Evolutionary conservation across 129 eudicot genomes (phyloP).

Genomic region (Dittrichia graveolens): DNA sequence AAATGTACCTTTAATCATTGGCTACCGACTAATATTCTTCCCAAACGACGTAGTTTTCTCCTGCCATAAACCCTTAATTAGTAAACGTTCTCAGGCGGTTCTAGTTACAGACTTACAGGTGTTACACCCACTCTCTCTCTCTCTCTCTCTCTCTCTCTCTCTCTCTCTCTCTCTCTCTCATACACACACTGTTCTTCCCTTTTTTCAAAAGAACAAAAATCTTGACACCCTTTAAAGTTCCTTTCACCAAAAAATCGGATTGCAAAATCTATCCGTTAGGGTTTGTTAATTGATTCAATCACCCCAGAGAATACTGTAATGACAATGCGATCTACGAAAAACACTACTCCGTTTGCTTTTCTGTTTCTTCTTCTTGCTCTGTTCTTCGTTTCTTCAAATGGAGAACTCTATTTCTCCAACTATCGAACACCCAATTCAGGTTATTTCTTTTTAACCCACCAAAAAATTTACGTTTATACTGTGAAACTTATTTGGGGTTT

Average conservation of each 20-base stretch:
- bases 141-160: background rate
- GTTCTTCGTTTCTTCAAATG: constrained; percentile 31
- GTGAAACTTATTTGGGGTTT: constrained; percentile 5
- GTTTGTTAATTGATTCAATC: background rate
- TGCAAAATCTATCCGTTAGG: background rate
- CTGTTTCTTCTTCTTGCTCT: constrained; percentile 29
- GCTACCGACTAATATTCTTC: too few species aligned
- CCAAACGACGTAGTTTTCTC: too few species aligned
- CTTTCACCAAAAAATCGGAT: background rate
- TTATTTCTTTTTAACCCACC: constrained; percentile 3
- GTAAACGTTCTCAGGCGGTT: too few species aligned
- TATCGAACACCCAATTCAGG: constrained; percentile 31
- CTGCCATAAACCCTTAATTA: too few species aligned
- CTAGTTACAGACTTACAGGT: too few species aligned
- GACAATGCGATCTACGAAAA: constrained; percentile 22
- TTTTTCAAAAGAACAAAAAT: background rate
- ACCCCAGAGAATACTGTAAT: background rate
- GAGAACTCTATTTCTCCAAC: constrained; percentile 21
- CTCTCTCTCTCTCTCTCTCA: constrained; percentile 3
- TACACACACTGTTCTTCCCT: background rate
- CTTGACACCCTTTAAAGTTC: background rate
- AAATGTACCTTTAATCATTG: too few species aligned
- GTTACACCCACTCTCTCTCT: too few species aligned
- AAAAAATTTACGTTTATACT: background rate
- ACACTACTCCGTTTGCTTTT: constrained; percentile 10